phyloP scores from a whole-genome alignment of 306 rosid genomes.

The Acmispon strigosus region DNA sequence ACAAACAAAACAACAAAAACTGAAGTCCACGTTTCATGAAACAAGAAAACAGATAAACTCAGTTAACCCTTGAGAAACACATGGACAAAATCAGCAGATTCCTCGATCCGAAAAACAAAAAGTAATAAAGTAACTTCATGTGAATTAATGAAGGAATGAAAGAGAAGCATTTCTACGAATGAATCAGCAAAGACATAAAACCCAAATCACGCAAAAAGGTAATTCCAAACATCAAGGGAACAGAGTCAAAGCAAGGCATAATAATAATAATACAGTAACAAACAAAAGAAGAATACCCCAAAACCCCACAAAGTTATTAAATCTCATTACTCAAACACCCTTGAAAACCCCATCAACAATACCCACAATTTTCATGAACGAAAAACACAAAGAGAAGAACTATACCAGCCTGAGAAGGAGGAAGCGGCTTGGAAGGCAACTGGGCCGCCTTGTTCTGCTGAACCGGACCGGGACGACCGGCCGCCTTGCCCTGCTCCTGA shows the following conservation, averaged over 20 bases:
- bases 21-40: neutral
- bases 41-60: neutral
- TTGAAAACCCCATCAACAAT: no score
- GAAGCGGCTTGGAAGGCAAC: conserved; percentile 78
- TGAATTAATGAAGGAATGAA: no score
- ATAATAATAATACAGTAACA: no score
- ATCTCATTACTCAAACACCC: no score
- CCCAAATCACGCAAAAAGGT: no score
- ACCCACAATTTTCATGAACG: no score
- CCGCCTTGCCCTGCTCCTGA: conserved; percentile 34
- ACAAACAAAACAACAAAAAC: neutral
- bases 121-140: neutral
- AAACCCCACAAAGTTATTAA: no score
- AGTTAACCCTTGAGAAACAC: neutral
- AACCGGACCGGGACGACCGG: neutral
- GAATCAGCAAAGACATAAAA: no score
- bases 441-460: conserved; percentile 47
- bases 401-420: conserved; percentile 85
- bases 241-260: no score
- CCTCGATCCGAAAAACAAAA: neutral
- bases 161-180: no score
- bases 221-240: no score
- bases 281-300: no score
- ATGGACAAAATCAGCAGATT: neutral
- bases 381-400: neutral